Conservation (phyloP, 345 rosid genomes). For the Brassica nigra region DNA sequence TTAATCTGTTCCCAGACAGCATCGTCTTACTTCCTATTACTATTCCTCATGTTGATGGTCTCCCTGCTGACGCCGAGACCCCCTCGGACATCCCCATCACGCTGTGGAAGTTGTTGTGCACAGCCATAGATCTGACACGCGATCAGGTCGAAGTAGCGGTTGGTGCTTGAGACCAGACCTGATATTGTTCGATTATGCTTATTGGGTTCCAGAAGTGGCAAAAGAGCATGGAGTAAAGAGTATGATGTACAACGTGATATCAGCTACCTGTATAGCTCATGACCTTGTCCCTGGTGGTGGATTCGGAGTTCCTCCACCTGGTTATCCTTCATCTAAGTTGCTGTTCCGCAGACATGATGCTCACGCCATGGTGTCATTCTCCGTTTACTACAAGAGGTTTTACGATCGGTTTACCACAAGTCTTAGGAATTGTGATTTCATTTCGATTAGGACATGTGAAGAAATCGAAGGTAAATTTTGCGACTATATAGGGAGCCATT, state of each 20-base stretch:
- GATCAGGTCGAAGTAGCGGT: slow-evolving; percentile 40
- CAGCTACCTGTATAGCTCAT: slow-evolving; percentile 22
- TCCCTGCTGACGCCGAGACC: slow-evolving; percentile 42
- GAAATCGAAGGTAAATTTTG: slow-evolving; percentile 50
- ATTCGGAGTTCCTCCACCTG: slow-evolving; percentile 27
- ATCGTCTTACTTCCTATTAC: slow-evolving; percentile 44
- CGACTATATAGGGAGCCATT: slow-evolving; percentile 30
- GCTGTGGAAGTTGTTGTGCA: background rate
- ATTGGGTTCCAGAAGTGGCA: slow-evolving; percentile 37
- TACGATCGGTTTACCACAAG: slow-evolving; percentile 5
- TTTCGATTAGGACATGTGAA: slow-evolving; percentile 42
- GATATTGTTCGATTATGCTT: slow-evolving; percentile 38
- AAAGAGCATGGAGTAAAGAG: slow-evolving; percentile 8
- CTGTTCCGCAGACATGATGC: slow-evolving; percentile 14
- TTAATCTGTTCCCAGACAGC: slow-evolving; percentile 45
- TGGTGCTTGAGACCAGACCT: slow-evolving; percentile 31
- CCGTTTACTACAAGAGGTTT: slow-evolving; percentile 26
- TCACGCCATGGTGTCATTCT: slow-evolving; percentile 3
- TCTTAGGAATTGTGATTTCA: slow-evolving; percentile 39
- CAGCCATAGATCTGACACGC: slow-evolving; percentile 30
- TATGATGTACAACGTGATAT: slow-evolving; percentile 8
- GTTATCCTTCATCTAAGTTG: slow-evolving; percentile 40
- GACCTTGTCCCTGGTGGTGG: slow-evolving; percentile 27
- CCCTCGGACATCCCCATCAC: slow-evolving; percentile 32
- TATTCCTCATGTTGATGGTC: slow-evolving; percentile 49